Evolutionary conservation across 257 asterid genomes (phyloP), one percentile per base, ranked within the genome.

Genomic region (Ilex asprella): DNA sequence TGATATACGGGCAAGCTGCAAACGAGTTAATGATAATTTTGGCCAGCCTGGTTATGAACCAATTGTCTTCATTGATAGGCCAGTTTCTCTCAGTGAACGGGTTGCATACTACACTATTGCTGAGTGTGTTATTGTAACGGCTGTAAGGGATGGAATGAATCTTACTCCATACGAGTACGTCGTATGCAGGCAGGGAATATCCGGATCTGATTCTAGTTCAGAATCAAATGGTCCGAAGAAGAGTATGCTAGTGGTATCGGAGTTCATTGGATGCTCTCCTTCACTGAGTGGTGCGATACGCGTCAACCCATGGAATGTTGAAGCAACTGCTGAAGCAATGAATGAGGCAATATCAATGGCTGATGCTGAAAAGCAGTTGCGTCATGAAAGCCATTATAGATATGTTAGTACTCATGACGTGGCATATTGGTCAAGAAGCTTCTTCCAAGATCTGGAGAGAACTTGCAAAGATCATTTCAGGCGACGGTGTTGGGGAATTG

Each of bases 91-190:
- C 16, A 41, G 65, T 53, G 86, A 80, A 50, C 70, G 80, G 32
- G 78, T 69, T 16, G 86, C 86, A 51, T 80, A 80, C 58, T 80
- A 68, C 68, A 56, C 76, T 10, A 54, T 68, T 39, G 86, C 86
- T 6, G 82, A 80, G 68, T 80, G 86, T 49, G 86, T 76, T 6
- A 80, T 59, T 30, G 86, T 80, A n/a, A 74, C 82, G 6, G 82
- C 86, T 30, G 86, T 80, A 29, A 68, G 86, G 60, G 86, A 80
- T 55, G 86, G 86, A 55, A 76, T 80, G 86, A 80, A 80, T 65
- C 80, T 80, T 58, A 77, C 80, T 14, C 86, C 86, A 10, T 80
- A 80, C 55, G 82, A 74, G 54, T 80, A 80, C 55, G 58, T 77
- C 4, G 76, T 77, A 9, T 71, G 82, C 64, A 66, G 86, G 63